phyloP scores from a whole-genome alignment of 169 alveolate species.

The Plasmodium falciparum region DNA sequence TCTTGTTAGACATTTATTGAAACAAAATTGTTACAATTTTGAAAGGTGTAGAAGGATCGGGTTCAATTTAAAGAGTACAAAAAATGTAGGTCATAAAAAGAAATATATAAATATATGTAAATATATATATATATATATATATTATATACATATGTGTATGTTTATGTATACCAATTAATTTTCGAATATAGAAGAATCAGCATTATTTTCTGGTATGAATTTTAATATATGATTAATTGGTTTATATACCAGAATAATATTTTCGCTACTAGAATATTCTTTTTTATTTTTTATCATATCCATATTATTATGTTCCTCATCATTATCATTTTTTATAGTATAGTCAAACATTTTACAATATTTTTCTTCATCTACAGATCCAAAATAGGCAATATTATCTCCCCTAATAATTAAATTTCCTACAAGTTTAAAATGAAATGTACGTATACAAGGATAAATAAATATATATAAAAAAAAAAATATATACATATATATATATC shows the following conservation, averaged over 20 bases:
- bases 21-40: too few species aligned
- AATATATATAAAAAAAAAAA: neutral
- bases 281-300: neutral
- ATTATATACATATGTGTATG: too few species aligned
- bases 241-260: slow-evolving; percentile 21
- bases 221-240: slow-evolving; percentile 52
- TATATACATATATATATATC: neutral
- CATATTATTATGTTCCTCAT: neutral
- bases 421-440: neutral
- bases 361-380: slow-evolving; percentile 82
- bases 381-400: slow-evolving; percentile 86
- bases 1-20: too few species aligned
- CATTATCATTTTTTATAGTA: slow-evolving; percentile 15
- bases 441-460: neutral
- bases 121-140: too few species aligned
- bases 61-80: too few species aligned
- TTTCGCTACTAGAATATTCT: neutral
- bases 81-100: too few species aligned
- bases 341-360: slow-evolving; percentile 81
- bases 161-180: slow-evolving; percentile 4
- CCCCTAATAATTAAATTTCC: slow-evolving; percentile 86
- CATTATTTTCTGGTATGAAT: slow-evolving; percentile 12
- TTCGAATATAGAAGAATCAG: slow-evolving; percentile 35
- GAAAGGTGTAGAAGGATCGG: too few species aligned
- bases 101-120: too few species aligned